Base-by-base conservation (phyloP, 441 rosid genomes). In the Pelargonium exstipulatum region DNA sequence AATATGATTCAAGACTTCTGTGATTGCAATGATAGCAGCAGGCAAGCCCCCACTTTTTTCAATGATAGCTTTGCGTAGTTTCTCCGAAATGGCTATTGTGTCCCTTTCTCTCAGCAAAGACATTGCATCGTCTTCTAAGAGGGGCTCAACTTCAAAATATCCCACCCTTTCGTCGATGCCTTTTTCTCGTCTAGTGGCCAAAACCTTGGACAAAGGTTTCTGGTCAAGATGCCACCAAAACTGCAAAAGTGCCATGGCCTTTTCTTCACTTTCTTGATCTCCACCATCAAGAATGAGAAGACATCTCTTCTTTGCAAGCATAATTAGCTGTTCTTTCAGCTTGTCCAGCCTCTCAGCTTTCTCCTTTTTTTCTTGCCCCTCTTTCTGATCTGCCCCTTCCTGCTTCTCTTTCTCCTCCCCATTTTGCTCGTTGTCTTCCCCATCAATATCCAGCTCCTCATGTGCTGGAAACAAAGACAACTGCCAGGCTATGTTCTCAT, bases 281-380 rank as follows among this genome's bases (percentile, higher is more conserved):
- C 65, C 64, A 77, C 71, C 83, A 64, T 84, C 88, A 70, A 85
- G 48, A 75, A 85, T 73, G 73, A 76, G 57, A 73, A 80, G 74
- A 67, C 45, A 76, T 13, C n/a, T 65, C 65, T 22, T 22, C 17
- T 37, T 67, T 32, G 4, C 22, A 42, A 81, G 65, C 62, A 64
- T 1, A 8, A 6, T 2, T 61, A 74, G 55, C n/a, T 26, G 58
- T n/a, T 46, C 17, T 71, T 74, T 73, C 72, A 72, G 2, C 0
- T 71, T 70, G 4, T 61, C 69, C 3, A 9, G 10, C 57, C 57
- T 4, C 0, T 22, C 63, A 63, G 46, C 60, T 68, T 53, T 65
- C 10, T 14, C 69, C 0, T 18, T 43, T 8, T 66, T 17, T 13
- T 57, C 51, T 18, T 65, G 9, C 26, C 68, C 29, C 69, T 6